Base-by-base conservation (phyloP, 1,284 basidiomycete species). In the Inonotus hispidus region DNA sequence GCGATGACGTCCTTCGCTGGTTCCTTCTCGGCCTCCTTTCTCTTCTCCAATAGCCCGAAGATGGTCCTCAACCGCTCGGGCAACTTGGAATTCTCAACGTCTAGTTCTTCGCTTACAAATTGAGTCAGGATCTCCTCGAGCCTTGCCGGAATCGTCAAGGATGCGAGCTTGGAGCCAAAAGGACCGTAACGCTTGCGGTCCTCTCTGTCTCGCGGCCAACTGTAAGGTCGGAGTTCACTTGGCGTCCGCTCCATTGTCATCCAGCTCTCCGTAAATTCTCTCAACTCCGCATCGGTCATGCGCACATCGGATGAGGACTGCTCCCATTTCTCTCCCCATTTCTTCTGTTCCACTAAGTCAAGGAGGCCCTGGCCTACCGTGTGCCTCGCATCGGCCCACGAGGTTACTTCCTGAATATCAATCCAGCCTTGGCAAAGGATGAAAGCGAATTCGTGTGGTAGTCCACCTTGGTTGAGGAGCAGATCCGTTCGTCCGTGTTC, bases 111-210 rank as follows among this genome's bases (percentile, higher is more conserved):
- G 19, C 45, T 19, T 3, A 39, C 19, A 1, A 45, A 5, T 8
- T 46, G 6, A 23, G 13, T 35, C 25, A 50, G 11, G 16, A 50
- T 39, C 8, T 10, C n/a, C 29, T 50, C 56, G 3, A 58, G 45
- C 27, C 16, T 35, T 5, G 46, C 56, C 2, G 38, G 35, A 13
- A 6, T 5, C 19, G 41, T 7, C 4, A 43, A n/a, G n/a, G n/a
- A n/a, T n/a, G n/a, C n/a, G n/a, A 43, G 16, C 16, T 25, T n/a
- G 6, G 45, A 45, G 13, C 56, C 56, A n/a, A 58, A 50, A 5
- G 46, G 56, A 13, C 56, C 56, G 37, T 58, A 23, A n/a, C 8
- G 14, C 14, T 32, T 41, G 8, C 45, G 56, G 19, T 58, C 56
- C 45, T 23, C 19, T 13, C 21, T n/a, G 39, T 58, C 56, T 19